Percentiles rank a stretch among this genome's conserved stretches.
Conservation (phyloP, 495 filamentous ascomycete species). For the Xylaria flabelliformis region DNA sequence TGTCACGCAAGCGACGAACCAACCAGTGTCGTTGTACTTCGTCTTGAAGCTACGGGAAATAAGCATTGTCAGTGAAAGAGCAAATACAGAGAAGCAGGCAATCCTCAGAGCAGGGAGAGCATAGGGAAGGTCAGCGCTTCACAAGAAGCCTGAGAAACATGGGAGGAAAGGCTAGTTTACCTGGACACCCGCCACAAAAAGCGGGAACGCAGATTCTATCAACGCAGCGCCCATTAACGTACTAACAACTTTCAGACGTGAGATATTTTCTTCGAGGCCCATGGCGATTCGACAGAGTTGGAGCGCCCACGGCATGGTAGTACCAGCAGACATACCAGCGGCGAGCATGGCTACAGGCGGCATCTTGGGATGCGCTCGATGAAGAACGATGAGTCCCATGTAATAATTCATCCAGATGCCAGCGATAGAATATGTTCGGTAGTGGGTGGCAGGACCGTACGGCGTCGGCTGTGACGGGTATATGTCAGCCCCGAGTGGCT, state of each 20-base stretch:
- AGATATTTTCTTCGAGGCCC: constrained; percentile 73
- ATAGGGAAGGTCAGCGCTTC: background rate
- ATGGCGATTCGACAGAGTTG: constrained; percentile 82
- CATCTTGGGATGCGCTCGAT: constrained; percentile 85
- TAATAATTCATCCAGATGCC: constrained; percentile 86
- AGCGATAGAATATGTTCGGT: constrained; percentile 83
- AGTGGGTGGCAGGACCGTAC: constrained; percentile 83
- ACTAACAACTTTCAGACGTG: constrained; percentile 65
- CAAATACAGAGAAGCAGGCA: background rate
- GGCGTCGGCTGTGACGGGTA: constrained; percentile 64
- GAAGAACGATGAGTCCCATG: constrained; percentile 76
- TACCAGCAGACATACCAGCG: constrained; percentile 70
- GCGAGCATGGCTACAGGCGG: constrained; percentile 90
- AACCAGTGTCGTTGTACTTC: constrained; percentile 76
- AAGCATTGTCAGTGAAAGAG: constrained; percentile 11
- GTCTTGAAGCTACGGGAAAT: constrained; percentile 66
- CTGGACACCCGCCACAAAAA: constrained; percentile 86
- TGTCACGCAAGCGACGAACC: constrained; percentile 71
- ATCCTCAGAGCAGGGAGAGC: background rate
- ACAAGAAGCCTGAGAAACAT: background rate
- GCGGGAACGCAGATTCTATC: constrained; percentile 75
- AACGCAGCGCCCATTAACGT: constrained; percentile 82
- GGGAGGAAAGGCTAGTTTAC: constrained; percentile 35
- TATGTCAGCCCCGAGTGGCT: constrained; percentile 76
- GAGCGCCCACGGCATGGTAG: constrained; percentile 72